phyloP scores from a whole-genome alignment of 345 rosid species.

The Streptanthus diversifolius region DNA sequence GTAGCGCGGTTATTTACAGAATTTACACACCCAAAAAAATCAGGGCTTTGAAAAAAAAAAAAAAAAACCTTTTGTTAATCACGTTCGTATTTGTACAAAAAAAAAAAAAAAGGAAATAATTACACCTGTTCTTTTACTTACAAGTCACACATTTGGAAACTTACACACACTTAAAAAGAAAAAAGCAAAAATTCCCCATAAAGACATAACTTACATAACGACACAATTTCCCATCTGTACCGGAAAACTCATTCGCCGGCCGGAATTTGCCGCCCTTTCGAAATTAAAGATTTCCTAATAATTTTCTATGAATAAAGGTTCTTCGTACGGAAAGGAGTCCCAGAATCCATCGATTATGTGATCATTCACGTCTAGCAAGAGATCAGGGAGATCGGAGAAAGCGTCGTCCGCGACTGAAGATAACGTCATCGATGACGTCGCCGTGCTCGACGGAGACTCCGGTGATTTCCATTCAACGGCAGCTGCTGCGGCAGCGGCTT shows the following conservation, averaged over 20 bases:
- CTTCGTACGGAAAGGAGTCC: conserved; percentile 40
- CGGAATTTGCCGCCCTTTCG: neutral
- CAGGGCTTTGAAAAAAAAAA: neutral
- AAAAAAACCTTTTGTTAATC: neutral
- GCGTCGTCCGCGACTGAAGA: conserved; percentile 49
- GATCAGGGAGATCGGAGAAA: conserved; percentile 70
- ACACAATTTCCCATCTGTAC: neutral
- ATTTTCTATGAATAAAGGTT: conserved; percentile 28
- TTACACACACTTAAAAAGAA: conserved; percentile 4
- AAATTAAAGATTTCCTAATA: neutral
- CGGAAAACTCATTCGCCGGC: conserved; percentile 10
- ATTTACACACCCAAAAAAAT: neutral
- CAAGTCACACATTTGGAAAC: conserved; percentile 31
- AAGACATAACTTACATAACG: conserved; percentile 13
- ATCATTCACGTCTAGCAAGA: conserved; percentile 37
- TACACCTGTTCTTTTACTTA: conserved; percentile 3
- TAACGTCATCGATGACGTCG: conserved; percentile 36
- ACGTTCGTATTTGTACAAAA: conserved; percentile 19
- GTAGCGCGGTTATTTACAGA: neutral
- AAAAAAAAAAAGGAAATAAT: neutral
- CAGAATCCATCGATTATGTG: conserved; percentile 45
- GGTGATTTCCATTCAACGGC: conserved; percentile 41
- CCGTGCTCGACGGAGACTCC: conserved; percentile 35
- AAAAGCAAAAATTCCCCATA: neutral
- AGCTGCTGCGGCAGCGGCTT: conserved; percentile 78